A percentile compares a stretch with the other conserved stretches of the same genome.
phyloP scores from a whole-genome alignment of 2,329 filamentous ascomycete genomes.

The Arthrinium puccinioides region DNA sequence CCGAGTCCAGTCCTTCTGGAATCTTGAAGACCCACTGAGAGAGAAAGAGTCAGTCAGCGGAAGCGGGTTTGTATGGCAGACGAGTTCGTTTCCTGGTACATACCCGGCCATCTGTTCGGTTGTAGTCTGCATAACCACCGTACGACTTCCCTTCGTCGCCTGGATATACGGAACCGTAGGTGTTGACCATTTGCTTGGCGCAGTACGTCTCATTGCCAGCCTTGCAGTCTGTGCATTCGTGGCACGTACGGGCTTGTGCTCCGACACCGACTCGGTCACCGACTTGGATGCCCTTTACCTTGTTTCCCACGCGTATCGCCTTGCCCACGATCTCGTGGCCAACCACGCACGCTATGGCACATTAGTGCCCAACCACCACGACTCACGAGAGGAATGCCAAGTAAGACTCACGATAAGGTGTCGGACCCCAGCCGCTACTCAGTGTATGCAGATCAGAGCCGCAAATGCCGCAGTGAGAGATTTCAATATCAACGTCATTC shows the following conservation, averaged over 20 bases:
- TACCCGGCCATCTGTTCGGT: slow-evolving; percentile 10
- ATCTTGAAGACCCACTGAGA: slow-evolving; percentile 38
- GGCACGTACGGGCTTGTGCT: slow-evolving; percentile 37
- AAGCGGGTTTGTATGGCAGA: no score
- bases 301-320: slow-evolving; percentile 30
- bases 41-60: no score
- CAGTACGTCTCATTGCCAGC: slow-evolving; percentile 11
- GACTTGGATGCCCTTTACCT: slow-evolving; percentile 24
- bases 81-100: no score
- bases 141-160: slow-evolving; percentile 42
- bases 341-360: slow-evolving; percentile 14
- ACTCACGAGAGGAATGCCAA: no score
- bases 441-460: slow-evolving; percentile 34
- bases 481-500: slow-evolving; percentile 53
- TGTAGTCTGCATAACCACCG: slow-evolving; percentile 34
- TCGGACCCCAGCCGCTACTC: slow-evolving; percentile 6
- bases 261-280: slow-evolving; percentile 26
- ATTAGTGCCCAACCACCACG: neutral
- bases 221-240: slow-evolving; percentile 14
- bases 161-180: slow-evolving; percentile 34
- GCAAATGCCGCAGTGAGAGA: slow-evolving; percentile 58
- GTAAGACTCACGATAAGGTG: slow-evolving; percentile 5
- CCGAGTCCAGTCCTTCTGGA: slow-evolving; percentile 23
- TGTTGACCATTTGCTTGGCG: slow-evolving; percentile 23
- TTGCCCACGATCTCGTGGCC: slow-evolving; percentile 42